Evolutionary conservation across 1,284 basidiomycete genomes (phyloP), one percentile per base, ranked within the genome.

Genomic region (Sporisorium reilianum): DNA sequence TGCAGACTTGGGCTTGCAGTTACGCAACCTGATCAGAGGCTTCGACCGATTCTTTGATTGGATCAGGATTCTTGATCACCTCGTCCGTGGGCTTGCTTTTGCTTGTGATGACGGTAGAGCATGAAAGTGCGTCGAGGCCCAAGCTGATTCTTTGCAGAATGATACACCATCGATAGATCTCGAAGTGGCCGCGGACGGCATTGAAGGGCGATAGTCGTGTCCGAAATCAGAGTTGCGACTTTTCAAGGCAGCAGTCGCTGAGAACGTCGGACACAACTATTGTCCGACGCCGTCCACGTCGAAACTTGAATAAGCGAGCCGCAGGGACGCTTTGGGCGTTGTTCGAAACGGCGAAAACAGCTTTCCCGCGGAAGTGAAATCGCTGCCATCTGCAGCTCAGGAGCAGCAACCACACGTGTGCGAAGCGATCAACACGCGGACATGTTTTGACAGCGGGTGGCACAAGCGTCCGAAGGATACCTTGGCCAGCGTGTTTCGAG

Each of bases 361-460:
- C n/a, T 41, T 41, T 41, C 38, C 38, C 38, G 38, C 38, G 38
- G n/a, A 41, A 41, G n/a, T 10, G 38, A 5, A 41, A 20, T 20
- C 9, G 38, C 14, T 38, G 3, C 12, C 34, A 18, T 5, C 36
- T 8, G n/a, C 38, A 14, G n/a, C 38, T 41, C 38, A 41, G 6
- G n/a, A 41, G 8, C 14, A 2, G 14, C 30, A 12, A 2, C 45
- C 18, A 48, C 45, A 48, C 45, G 45, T 48, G 45, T 10, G 26
- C n/a, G 7, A 10, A n/a, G 30, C 48, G 14, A 26, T n/a, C n/a
- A n/a, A n/a, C n/a, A n/a, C n/a, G n/a, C 45, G 9, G 12, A 36
- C 36, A 38, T 41, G 38, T 41, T 41, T 34, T 49, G 48, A 49
- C 48, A 49, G 48, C 48, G 48, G 48, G 11, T 34, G 10, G n/a